Evolutionary conservation across 2,329 filamentous ascomycete species (phyloP), one percentile per base, ranked within the genome.

Genomic region (Pseudopyricularia cyperi): DNA sequence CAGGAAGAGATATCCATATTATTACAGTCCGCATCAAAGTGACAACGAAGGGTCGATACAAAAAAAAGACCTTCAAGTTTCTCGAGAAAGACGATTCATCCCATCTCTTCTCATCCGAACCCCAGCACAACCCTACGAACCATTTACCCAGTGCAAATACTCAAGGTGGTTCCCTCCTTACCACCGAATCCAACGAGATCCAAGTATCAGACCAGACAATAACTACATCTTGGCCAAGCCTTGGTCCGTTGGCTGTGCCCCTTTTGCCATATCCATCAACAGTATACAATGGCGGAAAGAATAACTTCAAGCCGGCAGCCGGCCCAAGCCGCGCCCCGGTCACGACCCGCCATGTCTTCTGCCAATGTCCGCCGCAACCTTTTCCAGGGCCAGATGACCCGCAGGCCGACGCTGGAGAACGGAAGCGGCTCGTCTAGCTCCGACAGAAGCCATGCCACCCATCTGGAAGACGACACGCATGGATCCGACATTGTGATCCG

Each of bases 401-500:
- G 77, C 33, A 74, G 77, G 26, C 75, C 77, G n/a, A 76, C 77
- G 3, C 69, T 44, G 4, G 19, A 44, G 39, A 44, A 44, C 39
- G 39, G 39, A 14, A 26, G 17, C 39, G 24, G 39, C 39, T 44
- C 69, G 15, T 59, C 62, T 35, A 65, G 65, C 19, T 62, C 65
- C 8, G 39, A 30, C 28, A 34, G 44, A 8, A 68, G 72, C 49
- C 74, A 77, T 56, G 73, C 70, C 37, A 58, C 77, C 52, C 70
- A 72, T 49, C 64, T 76, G n/a, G 73, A 75, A 54, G 65, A 66
- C 51, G 71, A 74, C 48, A 66, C 65, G 5, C 71, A 74, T 26
- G 61, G 65, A 1, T 65, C 64, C 1, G 79, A 82, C 57, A 83
- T 85, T 53, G 76, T 85, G 8, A 74, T 83, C 46, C 71, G 81